Percentiles rank a stretch among this genome's conserved stretches.
Evolutionary conservation across 208 protist species (phyloP).

Genomic region (Tritrichomonas foetus): DNA sequence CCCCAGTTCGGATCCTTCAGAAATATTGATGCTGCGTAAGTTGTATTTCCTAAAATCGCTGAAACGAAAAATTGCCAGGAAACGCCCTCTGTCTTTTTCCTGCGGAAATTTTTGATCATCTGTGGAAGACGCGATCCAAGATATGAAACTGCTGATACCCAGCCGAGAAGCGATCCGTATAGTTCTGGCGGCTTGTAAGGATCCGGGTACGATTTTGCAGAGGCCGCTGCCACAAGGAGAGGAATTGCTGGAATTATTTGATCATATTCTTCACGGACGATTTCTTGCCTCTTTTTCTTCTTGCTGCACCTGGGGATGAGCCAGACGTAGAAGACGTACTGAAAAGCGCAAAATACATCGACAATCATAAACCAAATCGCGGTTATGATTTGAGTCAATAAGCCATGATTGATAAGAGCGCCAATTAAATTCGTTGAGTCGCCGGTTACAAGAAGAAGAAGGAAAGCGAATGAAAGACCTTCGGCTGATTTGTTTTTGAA

Average conservation of each 20-base stretch:
- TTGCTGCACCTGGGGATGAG: not conserved
- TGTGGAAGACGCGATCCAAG: not conserved
- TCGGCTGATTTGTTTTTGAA: not conserved
- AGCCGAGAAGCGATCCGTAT: not conserved
- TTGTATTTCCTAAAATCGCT: not conserved
- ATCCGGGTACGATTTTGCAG: not conserved
- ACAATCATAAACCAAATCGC: not conserved
- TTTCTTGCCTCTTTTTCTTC: no score
- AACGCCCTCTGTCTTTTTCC: not conserved
- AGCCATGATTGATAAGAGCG: not conserved
- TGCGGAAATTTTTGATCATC: not conserved
- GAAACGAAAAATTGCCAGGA: not conserved
- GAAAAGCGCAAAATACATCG: not conserved
- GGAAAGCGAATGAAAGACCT: not conserved
- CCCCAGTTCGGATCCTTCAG: not conserved
- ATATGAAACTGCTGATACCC: not conserved
- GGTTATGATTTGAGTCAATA: constrained; percentile 16
- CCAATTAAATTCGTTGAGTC: not conserved
- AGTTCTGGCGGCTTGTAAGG: not conserved
- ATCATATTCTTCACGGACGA: no score
- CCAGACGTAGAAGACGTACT: not conserved
- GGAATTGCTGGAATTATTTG: no score
- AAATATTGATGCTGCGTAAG: not conserved
- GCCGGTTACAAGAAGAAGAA: not conserved
- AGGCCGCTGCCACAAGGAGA: not conserved